Evolutionary conservation across 352 stramenopile genomes (phyloP), one percentile per base, ranked within the genome.

Genomic region (Pythium scleroteichum): DNA sequence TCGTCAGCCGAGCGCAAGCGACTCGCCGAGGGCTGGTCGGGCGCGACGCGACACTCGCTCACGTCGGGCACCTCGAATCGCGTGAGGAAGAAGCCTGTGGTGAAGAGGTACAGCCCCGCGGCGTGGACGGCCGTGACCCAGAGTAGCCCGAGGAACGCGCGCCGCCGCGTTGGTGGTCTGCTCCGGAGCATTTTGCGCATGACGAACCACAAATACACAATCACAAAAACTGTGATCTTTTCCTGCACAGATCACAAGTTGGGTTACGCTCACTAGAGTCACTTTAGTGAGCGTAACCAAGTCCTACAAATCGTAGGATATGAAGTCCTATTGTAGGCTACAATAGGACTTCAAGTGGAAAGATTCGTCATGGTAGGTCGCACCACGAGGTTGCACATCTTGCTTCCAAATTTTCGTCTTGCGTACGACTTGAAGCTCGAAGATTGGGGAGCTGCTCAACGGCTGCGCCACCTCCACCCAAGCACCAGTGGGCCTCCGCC

Each of bases 41-140:
- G 78, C 27, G 53, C 65, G 10, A 57, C 65, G 38, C 54, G 56
- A 66, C 87, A 95, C 16, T 56, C 64, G 60, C 83, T 94, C 41
- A 87, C 62, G 51, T 94, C 74, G 1, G 75, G 60, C 14, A 96
- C 80, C 49, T 96, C 85, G 49, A 94, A 93, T 52, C 88, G 85
- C 56, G 88, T 95, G 64, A 97, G 82, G 53, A 97, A 95, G 75
- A 96, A 96, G 35, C 88, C 88, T 23, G 67, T 80, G 14, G 80
- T 92, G 73, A 96, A 97, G 50, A 95, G 66, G 53, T 85, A 88
- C 19, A 95, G 72, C 51, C 77, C 85, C 17, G 66, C 66, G 3
- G 56, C 66, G 46, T 94, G 82, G 33, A 81, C 63, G 32, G 45
- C 50, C 49, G 87, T 49, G 51, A 90, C 38, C 64, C 72, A 77